phyloP scores from a whole-genome alignment of 1,139 yeast species.

The Protomyces arabidopsidicola region DNA sequence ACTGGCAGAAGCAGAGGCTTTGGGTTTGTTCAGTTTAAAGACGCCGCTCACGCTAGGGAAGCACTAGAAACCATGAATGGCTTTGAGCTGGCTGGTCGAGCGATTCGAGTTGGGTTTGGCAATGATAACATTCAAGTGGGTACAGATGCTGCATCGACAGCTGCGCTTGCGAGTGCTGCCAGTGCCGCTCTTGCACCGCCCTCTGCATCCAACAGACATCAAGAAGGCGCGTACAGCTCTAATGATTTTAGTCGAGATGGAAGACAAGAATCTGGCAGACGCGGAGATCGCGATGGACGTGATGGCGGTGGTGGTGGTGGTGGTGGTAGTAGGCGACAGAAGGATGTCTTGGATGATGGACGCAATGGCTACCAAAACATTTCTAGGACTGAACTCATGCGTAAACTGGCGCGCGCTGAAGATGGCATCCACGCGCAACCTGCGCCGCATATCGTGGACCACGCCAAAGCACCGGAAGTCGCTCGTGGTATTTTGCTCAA shows the following conservation, averaged over 20 bases:
- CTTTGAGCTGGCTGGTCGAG: slow-evolving; percentile 39
- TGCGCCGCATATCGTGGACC: slow-evolving; percentile 2
- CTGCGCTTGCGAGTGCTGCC: neutral
- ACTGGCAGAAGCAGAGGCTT: slow-evolving; percentile 41
- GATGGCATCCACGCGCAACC: slow-evolving; percentile 32
- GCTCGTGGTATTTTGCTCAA: slow-evolving; percentile 39
- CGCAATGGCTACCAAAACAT: slow-evolving; percentile 36
- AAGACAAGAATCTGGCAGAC: neutral
- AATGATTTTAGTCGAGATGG: slow-evolving; percentile 2
- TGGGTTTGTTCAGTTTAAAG: slow-evolving; percentile 39
- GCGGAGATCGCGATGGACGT: slow-evolving; percentile 9
- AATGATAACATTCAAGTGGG: slow-evolving; percentile 34
- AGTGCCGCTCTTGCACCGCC: slow-evolving; percentile 4
- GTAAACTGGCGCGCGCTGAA: slow-evolving; percentile 40
- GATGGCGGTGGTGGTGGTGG: slow-evolving; percentile 20
- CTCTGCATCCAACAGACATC: neutral
- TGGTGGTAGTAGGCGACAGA: slow-evolving; percentile 20
- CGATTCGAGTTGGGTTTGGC: slow-evolving; percentile 40
- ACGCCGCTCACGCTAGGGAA: slow-evolving; percentile 36
- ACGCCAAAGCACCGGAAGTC: slow-evolving; percentile 7
- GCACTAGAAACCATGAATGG: slow-evolving; percentile 41
- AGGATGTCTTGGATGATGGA: slow-evolving; percentile 35
- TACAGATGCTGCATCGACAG: slow-evolving; percentile 28
- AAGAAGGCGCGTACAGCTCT: slow-evolving; percentile 16
- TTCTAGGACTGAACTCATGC: slow-evolving; percentile 39